Evolutionary conservation across 805 yeast species (phyloP), one percentile per base, ranked within the genome.

Genomic region (Metahyphopichia silvanorum): DNA sequence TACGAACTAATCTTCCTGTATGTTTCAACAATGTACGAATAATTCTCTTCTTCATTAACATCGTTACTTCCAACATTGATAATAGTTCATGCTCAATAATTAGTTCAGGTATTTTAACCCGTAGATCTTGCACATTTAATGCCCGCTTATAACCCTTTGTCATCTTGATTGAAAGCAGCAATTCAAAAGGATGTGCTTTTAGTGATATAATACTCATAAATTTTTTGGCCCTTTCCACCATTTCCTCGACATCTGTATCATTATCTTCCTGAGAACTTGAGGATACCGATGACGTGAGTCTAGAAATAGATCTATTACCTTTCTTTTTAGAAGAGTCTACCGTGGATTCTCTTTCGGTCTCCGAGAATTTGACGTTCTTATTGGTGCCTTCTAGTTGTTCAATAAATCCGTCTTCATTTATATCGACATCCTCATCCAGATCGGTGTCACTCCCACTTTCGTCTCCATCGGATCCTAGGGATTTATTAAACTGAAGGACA

Each of bases 151-250:
- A 48, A 0, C 73, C 72, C 17, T 47, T 52, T 22, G 48, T 47
- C 36, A 61, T 44, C 32, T 53, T 59, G 21, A 67, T 50, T 1
- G 72, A 64, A 9, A 66, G 54, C 54, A 46, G 44, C 16, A 67
- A 38, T 6, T 55, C 44, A 15, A 59, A 46, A 1, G 63, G 49
- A 18, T 46, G 38, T 4, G 57, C 30, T 20, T 60, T 63, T 40
- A 91, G 67, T 11, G 74, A 61, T 16, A 77, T 75, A 38, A 89
- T 76, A 44, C 85, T 81, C 55, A 84, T 67, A 51, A 76, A 86
- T 36, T 75, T 76, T 17, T 85, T 74, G 1, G 97, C 86, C 29
- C 97, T 64, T 27, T 67, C 60, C 4, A 87, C 60, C 96, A 91
- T 87, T 41, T 76, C 72, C 16, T 76, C 55, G 15, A 64, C 47